Evolutionary conservation across 306 rosid species (phyloP).

Genomic region (Fragaria nilgerrensis): DNA sequence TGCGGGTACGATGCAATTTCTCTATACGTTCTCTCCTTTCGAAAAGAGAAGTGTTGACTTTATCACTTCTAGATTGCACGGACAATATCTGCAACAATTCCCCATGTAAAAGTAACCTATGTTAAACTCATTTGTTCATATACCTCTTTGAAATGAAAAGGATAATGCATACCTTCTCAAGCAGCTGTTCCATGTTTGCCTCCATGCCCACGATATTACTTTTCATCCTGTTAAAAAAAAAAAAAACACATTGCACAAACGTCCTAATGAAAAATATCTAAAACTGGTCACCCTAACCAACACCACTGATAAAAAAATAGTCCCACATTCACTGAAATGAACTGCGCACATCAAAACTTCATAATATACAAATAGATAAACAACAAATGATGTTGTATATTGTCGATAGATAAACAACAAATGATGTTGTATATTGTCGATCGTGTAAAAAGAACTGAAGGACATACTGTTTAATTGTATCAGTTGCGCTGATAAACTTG

Average conservation of each 20-base stretch:
- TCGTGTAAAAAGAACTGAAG: neutral
- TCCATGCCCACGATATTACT: constrained; percentile 94
- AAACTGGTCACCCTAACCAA: neutral
- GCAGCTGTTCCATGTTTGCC: constrained; percentile 86
- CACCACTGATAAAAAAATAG: neutral
- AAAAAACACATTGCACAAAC: neutral
- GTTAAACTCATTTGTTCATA: constrained; percentile 14
- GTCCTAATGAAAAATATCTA: neutral
- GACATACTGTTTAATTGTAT: constrained; percentile 72
- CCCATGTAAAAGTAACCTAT: neutral
- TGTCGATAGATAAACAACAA: neutral
- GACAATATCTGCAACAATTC: constrained; percentile 69
- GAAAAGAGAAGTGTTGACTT: constrained; percentile 73
- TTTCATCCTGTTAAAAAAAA: constrained; percentile 76
- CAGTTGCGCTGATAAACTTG: constrained; percentile 88
- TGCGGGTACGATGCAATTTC: constrained; percentile 77
- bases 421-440: neutral
- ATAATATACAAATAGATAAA: neutral
- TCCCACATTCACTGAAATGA: neutral
- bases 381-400: neutral
- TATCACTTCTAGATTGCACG: constrained; percentile 89
- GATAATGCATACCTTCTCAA: constrained; percentile 52
- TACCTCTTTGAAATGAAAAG: neutral
- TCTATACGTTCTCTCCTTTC: constrained; percentile 90
- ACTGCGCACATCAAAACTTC: neutral